Base-by-base conservation (phyloP, 176 grass and related monocot species). In the Triticum aestivum region DNA sequence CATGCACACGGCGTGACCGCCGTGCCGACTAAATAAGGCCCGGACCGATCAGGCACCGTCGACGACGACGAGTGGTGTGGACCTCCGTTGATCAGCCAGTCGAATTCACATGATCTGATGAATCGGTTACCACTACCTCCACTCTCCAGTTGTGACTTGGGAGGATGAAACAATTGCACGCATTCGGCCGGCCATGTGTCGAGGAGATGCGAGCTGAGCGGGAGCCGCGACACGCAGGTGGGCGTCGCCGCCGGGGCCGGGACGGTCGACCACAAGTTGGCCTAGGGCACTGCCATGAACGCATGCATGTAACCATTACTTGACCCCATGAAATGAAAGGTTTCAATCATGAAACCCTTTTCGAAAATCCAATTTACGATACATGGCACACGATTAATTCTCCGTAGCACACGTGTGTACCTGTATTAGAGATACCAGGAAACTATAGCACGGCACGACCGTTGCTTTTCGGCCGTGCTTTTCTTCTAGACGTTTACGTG, bases 81-180 rank as follows among this genome's bases (percentile, higher is more conserved):
- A 4, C 58, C 15, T 56, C 24, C 61, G 8, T 79, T 59, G 74
- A 35, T 83, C 69, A 41, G 35, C 84, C 10, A 73, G 89, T 86
- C 79, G 84, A 84, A 90, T 73, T 81, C 88, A 83, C 52, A 86
- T 79, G 44, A 4, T 58, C 21, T 73, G 4, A 12, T 59, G 45
- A 51, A 68, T 8, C 38, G 20, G 23, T 27, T 5, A 11, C 20
- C n/a, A 77, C 79, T 17, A 11, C 61, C 62, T 27, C 65, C 32
- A 5, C 64, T 66, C 27, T 5, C 29, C 29, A 17, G 65, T 3
- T 21, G 5, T 2, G 12, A 49, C 45, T 47, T 47, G 44, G 44
- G 51, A 54, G 51, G 2, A 21, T 9, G 56, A 21, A 59, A 59
- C 18, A 59, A 35, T 39, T 10, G 74, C 81, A 65, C 79, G 44